A percentile compares a stretch with the other conserved stretches of the same genome.
Conservation (phyloP, 225 moss, liverwort and hornwort genomes). For the Pseudoscleropodium purum region DNA sequence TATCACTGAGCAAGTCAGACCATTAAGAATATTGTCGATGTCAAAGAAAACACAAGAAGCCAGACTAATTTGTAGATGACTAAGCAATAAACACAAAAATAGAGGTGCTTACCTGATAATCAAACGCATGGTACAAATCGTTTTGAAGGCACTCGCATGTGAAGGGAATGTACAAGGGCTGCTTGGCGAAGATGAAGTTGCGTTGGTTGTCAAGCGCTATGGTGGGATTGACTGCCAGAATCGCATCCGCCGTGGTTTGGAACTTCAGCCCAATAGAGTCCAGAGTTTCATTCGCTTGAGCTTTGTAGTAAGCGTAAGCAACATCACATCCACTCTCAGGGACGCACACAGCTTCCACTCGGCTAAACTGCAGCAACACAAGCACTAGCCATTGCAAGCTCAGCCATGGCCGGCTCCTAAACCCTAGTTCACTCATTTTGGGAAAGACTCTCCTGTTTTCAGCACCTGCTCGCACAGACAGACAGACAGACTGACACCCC, state of each 20-base stretch:
- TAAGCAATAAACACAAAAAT: not conserved
- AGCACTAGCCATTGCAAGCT: not conserved
- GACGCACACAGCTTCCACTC: conserved; percentile 1
- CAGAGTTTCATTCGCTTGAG: conserved; percentile 17
- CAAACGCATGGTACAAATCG: conserved; percentile 14
- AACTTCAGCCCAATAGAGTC: conserved; percentile 23
- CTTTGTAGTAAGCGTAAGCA: conserved; percentile 31
- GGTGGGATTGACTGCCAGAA: conserved; percentile 19
- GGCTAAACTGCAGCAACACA: not conserved
- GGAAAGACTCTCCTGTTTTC: not conserved
- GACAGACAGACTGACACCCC: not conserved
- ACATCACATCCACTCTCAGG: conserved; percentile 13
- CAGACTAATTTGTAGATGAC: not conserved
- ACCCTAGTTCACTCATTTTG: not conserved
- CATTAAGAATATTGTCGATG: not conserved
- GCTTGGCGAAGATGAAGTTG: not conserved
- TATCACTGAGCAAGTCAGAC: not conserved
- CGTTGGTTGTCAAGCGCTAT: not conserved
- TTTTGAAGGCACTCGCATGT: conserved; percentile 25
- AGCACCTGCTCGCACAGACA: not conserved
- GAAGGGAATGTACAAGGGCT: conserved; percentile 33
- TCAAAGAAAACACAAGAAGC: not conserved
- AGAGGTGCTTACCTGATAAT: conserved; percentile 15
- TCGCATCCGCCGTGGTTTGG: conserved; percentile 3
- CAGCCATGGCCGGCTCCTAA: not conserved